Conservation (phyloP, 345 rosid species). For the Mallotus nudiflorus region DNA sequence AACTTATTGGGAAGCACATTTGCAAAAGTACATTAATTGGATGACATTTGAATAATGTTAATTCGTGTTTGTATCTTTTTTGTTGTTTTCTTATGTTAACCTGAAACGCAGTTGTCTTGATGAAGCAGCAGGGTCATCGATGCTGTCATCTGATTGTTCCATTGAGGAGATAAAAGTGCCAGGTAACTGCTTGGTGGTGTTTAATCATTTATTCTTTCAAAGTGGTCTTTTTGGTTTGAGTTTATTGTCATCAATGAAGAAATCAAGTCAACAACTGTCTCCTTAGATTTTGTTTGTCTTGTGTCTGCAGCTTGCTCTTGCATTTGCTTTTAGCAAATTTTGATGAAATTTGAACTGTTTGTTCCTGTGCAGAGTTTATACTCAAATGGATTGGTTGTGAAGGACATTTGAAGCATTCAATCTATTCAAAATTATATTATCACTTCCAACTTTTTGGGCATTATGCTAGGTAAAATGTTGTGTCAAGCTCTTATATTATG, state of each 20-base stretch:
- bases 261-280: background rate
- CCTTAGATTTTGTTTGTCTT: background rate
- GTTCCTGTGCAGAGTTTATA: slow-evolving; percentile 47
- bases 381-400: slow-evolving; percentile 55
- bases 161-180: slow-evolving; percentile 55
- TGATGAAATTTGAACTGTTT: slow-evolving; percentile 9
- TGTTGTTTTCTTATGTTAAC: slow-evolving; percentile 15
- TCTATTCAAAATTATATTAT: slow-evolving; percentile 50
- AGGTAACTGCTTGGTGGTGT: slow-evolving; percentile 34
- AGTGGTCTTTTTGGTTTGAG: background rate
- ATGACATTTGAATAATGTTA: slow-evolving; percentile 10
- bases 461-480: slow-evolving; percentile 46
- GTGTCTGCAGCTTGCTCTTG: background rate
- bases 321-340: too few relatives aligned
- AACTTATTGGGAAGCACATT: slow-evolving; percentile 78
- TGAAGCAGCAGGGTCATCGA: slow-evolving; percentile 66
- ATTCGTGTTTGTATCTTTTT: background rate
- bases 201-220: too few relatives aligned
- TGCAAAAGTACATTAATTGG: slow-evolving; percentile 54
- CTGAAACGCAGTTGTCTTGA: slow-evolving; percentile 74
- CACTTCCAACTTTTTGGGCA: slow-evolving; percentile 66
- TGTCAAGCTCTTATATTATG: background rate
- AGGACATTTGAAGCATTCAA: slow-evolving; percentile 30
- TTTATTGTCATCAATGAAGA: background rate
- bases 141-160: slow-evolving; percentile 61